Percentiles rank a stretch among this genome's conserved stretches.
Evolutionary conservation across 129 eudicot species (phyloP).

Genomic region (Tagetes erecta): DNA sequence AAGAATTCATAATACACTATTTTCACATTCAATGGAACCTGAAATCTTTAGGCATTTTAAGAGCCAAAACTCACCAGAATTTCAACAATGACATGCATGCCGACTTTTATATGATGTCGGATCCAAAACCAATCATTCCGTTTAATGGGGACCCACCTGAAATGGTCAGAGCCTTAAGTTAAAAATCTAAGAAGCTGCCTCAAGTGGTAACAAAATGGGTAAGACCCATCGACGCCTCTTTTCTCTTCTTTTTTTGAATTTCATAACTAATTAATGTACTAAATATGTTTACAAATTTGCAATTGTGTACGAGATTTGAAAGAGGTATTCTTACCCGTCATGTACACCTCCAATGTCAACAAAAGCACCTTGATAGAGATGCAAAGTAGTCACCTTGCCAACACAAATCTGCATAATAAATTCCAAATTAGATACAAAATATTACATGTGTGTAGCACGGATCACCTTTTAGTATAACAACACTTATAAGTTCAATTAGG

Average conservation of each 20-base stretch:
- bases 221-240: neutral
- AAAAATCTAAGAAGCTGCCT: slow-evolving; percentile 8
- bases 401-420: slow-evolving; percentile 67
- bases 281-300: neutral
- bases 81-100: slow-evolving; percentile 92
- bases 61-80: slow-evolving; percentile 64
- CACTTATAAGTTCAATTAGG: neutral
- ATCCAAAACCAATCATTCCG: slow-evolving; percentile 99
- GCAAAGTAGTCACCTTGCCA: slow-evolving; percentile 93
- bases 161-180: slow-evolving; percentile 16
- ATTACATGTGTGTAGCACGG: slow-evolving; percentile 5
- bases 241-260: neutral
- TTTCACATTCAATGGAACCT: slow-evolving; percentile 9
- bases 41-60: neutral
- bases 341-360: slow-evolving; percentile 99
- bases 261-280: neutral
- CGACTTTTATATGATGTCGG: slow-evolving; percentile 96
- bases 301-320: neutral
- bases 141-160: slow-evolving; percentile 97
- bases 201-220: neutral
- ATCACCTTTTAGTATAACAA: neutral
- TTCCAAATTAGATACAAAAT: slow-evolving; percentile 8
- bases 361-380: slow-evolving; percentile 99
- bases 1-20: neutral
- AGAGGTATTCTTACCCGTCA: slow-evolving; percentile 63